A percentile compares a stretch with the other conserved stretches of the same genome.
Conservation (phyloP, 306 rosid genomes). For the Myrica gale region DNA sequence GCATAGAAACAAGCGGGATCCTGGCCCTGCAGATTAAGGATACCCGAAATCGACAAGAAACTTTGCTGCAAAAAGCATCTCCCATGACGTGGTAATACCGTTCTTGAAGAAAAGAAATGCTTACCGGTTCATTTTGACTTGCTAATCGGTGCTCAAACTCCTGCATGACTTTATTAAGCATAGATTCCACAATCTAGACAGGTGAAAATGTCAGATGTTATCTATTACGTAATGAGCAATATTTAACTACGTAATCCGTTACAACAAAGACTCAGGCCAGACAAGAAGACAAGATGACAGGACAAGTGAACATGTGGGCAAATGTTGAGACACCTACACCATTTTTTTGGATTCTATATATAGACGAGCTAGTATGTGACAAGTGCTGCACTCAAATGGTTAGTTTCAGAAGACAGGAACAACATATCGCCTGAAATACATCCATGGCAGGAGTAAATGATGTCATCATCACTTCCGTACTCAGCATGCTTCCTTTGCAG, state of each 20-base stretch:
- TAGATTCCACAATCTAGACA: conserved; percentile 67
- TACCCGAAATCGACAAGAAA: neutral
- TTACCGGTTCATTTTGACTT: conserved; percentile 51
- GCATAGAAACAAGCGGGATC: neutral
- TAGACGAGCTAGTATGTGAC: neutral
- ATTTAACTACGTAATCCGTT: neutral
- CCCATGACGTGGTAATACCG: conserved; percentile 3
- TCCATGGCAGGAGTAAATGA: neutral
- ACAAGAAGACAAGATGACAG: neutral
- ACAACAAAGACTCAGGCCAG: neutral
- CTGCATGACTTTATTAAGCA: conserved; percentile 74
- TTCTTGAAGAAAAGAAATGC: conserved; percentile 17
- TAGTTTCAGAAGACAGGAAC: neutral
- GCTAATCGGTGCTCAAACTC: conserved; percentile 65
- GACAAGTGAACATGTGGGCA: neutral
- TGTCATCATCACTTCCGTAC: neutral
- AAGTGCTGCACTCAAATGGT: neutral
- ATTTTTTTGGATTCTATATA: neutral
- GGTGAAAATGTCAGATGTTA: conserved; percentile 11
- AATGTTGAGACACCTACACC: neutral
- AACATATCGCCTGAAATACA: neutral
- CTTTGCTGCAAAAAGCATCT: neutral
- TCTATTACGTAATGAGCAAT: neutral
- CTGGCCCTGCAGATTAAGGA: neutral
- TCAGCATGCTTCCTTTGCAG: neutral